Evolutionary conservation across 129 eudicot genomes (phyloP).

Genomic region (Smallanthus sonchifolius): DNA sequence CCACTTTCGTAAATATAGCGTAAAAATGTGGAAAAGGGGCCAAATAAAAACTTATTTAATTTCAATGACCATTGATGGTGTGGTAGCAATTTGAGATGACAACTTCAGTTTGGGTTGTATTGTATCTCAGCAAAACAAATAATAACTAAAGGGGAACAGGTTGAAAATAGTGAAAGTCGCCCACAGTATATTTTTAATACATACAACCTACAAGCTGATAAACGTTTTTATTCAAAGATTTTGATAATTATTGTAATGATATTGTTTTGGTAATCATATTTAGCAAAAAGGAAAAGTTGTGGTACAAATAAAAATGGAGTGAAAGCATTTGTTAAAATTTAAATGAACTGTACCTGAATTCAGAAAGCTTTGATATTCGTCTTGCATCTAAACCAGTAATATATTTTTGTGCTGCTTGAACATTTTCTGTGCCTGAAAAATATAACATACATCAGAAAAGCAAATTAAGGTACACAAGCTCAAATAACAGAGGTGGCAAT

Average conservation of each 20-base stretch:
- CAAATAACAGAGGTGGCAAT: not conserved
- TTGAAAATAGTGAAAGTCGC: not conserved
- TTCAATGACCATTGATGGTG: not conserved
- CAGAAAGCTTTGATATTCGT: conserved; percentile 86
- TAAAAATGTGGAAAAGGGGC: not conserved
- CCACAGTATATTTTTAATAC: not conserved
- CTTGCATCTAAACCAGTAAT: conserved; percentile 98
- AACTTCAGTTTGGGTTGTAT: not conserved
- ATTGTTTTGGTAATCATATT: not conserved
- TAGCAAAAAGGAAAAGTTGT: not conserved
- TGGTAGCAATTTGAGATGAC: not conserved
- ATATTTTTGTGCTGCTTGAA: conserved; percentile 86
- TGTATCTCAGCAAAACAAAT: not conserved
- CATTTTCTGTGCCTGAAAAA: conserved; percentile 69
- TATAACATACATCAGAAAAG: not conserved
- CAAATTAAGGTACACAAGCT: not conserved
- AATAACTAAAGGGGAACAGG: not conserved
- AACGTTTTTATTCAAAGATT: not conserved
- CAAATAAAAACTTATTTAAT: not conserved
- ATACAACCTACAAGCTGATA: not conserved
- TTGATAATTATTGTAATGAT: not conserved
- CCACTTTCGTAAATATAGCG: not conserved
- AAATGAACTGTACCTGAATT: conserved; percentile 51
- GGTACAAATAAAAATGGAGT: not conserved
- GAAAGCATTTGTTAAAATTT: not conserved